phyloP scores from a whole-genome alignment of 805 yeast genomes.

The Dipodascopsis uninucleata region DNA sequence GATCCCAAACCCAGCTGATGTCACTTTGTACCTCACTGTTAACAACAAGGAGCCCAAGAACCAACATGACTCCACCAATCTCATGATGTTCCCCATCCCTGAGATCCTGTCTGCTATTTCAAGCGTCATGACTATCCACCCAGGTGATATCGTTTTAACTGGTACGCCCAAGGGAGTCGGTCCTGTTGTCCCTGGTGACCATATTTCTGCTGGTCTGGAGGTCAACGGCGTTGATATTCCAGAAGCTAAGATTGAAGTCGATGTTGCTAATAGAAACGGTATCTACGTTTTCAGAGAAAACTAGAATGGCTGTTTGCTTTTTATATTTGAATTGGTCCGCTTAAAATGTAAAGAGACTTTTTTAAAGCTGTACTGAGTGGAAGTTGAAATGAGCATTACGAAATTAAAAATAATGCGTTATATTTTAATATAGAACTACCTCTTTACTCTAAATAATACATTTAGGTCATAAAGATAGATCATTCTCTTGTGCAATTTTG shows the following conservation, averaged over 20 bases:
- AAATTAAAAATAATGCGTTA: no score
- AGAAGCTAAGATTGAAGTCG: constrained; percentile 47
- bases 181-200: constrained; percentile 71
- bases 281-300: constrained; percentile 51
- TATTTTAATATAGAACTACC: no score
- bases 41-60: constrained; percentile 69
- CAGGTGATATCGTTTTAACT: constrained; percentile 87
- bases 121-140: constrained; percentile 81
- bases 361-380: no score
- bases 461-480: no score
- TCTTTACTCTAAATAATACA: no score
- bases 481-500: background rate
- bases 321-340: no score
- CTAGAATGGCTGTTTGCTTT: constrained; percentile 3
- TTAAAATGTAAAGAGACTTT: no score
- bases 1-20: constrained; percentile 73
- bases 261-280: constrained; percentile 56
- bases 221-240: constrained; percentile 56
- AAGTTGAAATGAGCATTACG: no score
- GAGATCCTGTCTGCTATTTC: constrained; percentile 76
- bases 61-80: constrained; percentile 56
- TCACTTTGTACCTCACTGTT: constrained; percentile 57
- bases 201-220: constrained; percentile 57
- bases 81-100: constrained; percentile 88
- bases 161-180: constrained; percentile 99